Percentiles rank a stretch among this genome's conserved stretches.
phyloP scores from a whole-genome alignment of 1,284 basidiomycete species.

The Macrocystidia cucumis region DNA sequence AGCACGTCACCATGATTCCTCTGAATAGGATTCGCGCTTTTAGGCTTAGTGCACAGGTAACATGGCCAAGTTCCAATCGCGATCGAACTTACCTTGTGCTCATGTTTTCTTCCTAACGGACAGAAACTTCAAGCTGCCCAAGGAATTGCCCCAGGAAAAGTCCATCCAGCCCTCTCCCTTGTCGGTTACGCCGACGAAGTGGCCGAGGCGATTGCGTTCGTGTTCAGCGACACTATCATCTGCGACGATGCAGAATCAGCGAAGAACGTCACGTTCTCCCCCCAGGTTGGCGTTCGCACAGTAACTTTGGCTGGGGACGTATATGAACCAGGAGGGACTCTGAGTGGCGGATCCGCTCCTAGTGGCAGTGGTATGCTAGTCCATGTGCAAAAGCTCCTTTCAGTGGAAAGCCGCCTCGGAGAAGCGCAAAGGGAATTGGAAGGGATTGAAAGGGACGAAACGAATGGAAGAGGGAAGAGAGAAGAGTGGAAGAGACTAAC shows the following conservation, averaged over 20 bases:
- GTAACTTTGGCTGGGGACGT: slow-evolving; percentile 95
- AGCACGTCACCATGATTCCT: slow-evolving; percentile 91
- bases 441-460: slow-evolving; percentile 54
- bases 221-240: slow-evolving; percentile 91
- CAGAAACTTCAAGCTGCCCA: slow-evolving; percentile 78
- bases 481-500: slow-evolving; percentile 65
- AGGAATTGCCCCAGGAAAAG: slow-evolving; percentile 77
- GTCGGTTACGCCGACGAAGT: slow-evolving; percentile 86
- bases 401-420: slow-evolving; percentile 45
- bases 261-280: slow-evolving; percentile 81
- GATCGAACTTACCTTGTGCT: neutral
- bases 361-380: slow-evolving; percentile 72
- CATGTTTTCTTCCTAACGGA: slow-evolving; percentile 1
- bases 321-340: slow-evolving; percentile 93
- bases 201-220: slow-evolving; percentile 85
- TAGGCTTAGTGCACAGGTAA: slow-evolving; percentile 56
- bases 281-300: slow-evolving; percentile 66
- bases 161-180: slow-evolving; percentile 80
- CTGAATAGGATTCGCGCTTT: slow-evolving; percentile 85
- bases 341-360: slow-evolving; percentile 89
- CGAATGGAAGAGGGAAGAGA: slow-evolving; percentile 45
- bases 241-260: slow-evolving; percentile 89
- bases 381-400: slow-evolving; percentile 79
- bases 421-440: slow-evolving; percentile 46
- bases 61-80: neutral